phyloP scores from a whole-genome alignment of 768 basidiomycete genomes.

The Lactifluus rugatus region DNA sequence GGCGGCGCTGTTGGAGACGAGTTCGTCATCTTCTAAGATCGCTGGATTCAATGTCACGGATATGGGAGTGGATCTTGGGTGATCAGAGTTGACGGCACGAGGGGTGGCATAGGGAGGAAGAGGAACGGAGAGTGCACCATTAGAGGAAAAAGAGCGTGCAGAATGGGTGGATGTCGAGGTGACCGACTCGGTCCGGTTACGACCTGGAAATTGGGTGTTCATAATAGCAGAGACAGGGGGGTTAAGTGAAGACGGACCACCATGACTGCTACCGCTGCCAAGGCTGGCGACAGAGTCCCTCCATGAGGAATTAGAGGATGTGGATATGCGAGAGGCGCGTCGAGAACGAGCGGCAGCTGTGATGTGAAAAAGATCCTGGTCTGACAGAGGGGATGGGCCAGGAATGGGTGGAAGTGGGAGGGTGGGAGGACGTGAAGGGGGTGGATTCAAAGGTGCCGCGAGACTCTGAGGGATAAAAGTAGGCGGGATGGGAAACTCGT shows the following conservation, averaged over 20 bases:
- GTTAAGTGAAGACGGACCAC: constrained; percentile 11
- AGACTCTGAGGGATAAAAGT: constrained; percentile 26
- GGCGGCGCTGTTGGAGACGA: neutral
- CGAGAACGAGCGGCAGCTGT: constrained; percentile 30
- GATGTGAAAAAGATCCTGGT: constrained; percentile 38
- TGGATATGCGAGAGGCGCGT: constrained; percentile 27
- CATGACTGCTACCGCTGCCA: constrained; percentile 20
- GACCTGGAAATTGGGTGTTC: neutral
- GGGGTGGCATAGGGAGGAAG: neutral
- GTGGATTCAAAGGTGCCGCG: constrained; percentile 36
- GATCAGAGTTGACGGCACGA: neutral
- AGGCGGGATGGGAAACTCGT: constrained; percentile 27
- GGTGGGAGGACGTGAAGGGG: constrained; percentile 48
- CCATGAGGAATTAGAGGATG: constrained; percentile 18
- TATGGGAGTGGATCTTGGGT: constrained; percentile 7
- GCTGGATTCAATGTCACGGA: constrained; percentile 22
- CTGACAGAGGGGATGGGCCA: constrained; percentile 47
- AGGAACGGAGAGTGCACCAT: constrained; percentile 22
- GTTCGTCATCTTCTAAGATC: constrained; percentile 27
- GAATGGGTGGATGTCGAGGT: constrained; percentile 22
- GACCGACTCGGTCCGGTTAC: constrained; percentile 18
- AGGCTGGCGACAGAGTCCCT: constrained; percentile 25
- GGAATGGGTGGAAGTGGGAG: constrained; percentile 58
- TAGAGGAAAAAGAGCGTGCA: constrained; percentile 23
- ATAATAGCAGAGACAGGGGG: constrained; percentile 18